phyloP scores from a whole-genome alignment of 2,329 filamentous ascomycete genomes.

The Ophiocordyceps camponoti-leonardi region DNA sequence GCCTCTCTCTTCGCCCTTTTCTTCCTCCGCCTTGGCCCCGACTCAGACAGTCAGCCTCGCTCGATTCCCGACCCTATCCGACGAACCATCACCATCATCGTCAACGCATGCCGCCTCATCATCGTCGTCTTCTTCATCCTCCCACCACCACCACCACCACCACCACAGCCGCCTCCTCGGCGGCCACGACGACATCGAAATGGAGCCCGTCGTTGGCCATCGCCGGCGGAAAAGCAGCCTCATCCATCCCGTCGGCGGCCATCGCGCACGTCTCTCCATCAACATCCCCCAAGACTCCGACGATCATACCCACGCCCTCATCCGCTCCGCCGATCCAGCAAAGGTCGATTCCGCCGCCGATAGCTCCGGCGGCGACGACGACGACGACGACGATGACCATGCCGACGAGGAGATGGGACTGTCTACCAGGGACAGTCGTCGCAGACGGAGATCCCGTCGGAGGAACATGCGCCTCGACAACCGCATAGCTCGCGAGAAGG shows the following conservation, averaged over 20 bases:
- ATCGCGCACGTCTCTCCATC: conserved; percentile 1
- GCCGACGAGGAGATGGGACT: conserved; percentile 75
- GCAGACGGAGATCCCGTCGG: conserved; percentile 48
- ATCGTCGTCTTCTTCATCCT: not conserved
- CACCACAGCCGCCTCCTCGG: conserved; percentile 5
- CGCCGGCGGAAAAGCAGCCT: conserved; percentile 38
- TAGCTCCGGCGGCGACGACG: conserved; percentile 49
- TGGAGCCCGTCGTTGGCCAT: conserved; percentile 36
- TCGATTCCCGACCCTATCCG: not conserved
- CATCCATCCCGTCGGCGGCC: conserved; percentile 19
- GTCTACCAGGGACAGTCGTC: conserved; percentile 53
- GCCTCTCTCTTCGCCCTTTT: not conserved
- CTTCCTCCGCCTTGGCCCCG: too few species aligned
- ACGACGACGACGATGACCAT: conserved; percentile 46
- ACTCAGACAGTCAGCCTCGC: not conserved
- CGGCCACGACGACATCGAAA: conserved; percentile 30
- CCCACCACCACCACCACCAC: conserved; percentile 3
- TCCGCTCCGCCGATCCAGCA: conserved; percentile 7
- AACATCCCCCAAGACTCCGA: conserved; percentile 25
- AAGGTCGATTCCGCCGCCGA: conserved; percentile 26
- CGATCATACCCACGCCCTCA: conserved; percentile 12
- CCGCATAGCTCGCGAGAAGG: conserved; percentile 43
- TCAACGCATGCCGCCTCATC: not conserved
- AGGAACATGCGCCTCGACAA: conserved; percentile 54
- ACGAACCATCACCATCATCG: not conserved